These are phyloP conservation scores for Mortierella sp. DNA, from an alignment of 371 early-diverging fungal genomes.

Conservation along the genomic window DNA sequence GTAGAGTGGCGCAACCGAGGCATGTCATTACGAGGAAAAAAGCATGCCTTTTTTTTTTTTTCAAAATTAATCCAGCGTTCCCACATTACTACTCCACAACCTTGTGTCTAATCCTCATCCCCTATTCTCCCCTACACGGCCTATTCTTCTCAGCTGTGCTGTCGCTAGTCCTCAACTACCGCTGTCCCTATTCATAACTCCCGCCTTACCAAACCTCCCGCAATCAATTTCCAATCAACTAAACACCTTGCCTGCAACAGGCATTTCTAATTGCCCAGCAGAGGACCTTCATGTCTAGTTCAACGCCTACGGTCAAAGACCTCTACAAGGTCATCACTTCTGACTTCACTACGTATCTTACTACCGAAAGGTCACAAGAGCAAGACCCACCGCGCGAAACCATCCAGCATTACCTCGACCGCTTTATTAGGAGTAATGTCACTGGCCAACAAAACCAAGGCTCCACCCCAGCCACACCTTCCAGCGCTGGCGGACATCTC, in stretches of 20 bases:
- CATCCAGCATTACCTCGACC: conserved; percentile 40
- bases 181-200: not conserved
- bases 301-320: conserved; percentile 50
- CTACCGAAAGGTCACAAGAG: conserved; percentile 21
- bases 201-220: not conserved
- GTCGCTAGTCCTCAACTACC: too few relatives aligned
- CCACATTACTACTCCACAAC: too few relatives aligned
- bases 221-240: not conserved
- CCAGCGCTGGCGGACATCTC: conserved; percentile 2
- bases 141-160: not conserved
- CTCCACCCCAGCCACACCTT: conserved; percentile 17
- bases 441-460: conserved; percentile 13
- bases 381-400: conserved; percentile 30
- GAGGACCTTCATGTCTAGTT: conserved; percentile 30
- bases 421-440: conserved; percentile 34
- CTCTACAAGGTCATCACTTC: conserved; percentile 48
- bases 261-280: not conserved
- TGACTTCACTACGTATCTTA: conserved; percentile 28
- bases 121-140: not conserved
- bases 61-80: not conserved
- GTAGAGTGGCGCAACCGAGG: conserved; percentile 2
- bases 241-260: conserved; percentile 2
- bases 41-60: not conserved
- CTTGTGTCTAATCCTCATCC: not conserved
- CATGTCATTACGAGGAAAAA: conserved; percentile 1